Evolutionary conservation across 2,329 filamentous ascomycete genomes (phyloP), one percentile per base, ranked within the genome.

Genomic region (Leptographium lundbergii): DNA sequence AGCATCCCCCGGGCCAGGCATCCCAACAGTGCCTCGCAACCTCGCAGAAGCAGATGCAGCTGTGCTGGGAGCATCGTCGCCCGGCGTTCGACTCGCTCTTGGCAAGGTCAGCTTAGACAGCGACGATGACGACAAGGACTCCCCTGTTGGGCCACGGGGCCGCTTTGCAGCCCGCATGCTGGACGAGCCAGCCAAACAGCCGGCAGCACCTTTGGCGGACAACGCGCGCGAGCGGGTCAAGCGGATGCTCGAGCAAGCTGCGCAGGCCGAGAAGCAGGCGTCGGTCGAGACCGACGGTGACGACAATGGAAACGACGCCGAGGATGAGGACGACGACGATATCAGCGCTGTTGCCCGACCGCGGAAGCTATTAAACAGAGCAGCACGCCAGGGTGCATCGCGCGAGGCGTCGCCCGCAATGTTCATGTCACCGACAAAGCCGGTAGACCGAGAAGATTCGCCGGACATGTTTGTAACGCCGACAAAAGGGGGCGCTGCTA

Each of bases 131-230:
- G 74, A 75, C 14, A 72, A 79, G 54, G 50, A 22, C 25, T 6
- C 39, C 3, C 55, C 45, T 17, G 70, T 78, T 3, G 74, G 75
- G 52, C 86, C 86, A 0, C 78, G 79, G 58, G 85, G 86, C 27
- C 79, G 81, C 57, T 75, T 89, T 64, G 85, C 85, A 14, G 78
- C 85, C 19, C 77, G 82, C 57, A 83, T 90, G 78, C 77, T 80
- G 62, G 77, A 59, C 5, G 60, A 64, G 17, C 55, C 54, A 1
- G 24, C 6, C 22, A 45, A 29, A 11, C 27, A 36, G 55, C 7
- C 55, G 2, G 13, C 34, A 24, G 7, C 39, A 7, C 62, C 66
- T 29, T 60, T 62, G 13, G 63, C 67, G 2, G 69, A 69, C 51
- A 71, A 69, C 54, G 71, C 72, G 4, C 69, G 72, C 56, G 73